phyloP scores from a whole-genome alignment of 140 eudicot species.

The Erigeron philadelphicus region DNA sequence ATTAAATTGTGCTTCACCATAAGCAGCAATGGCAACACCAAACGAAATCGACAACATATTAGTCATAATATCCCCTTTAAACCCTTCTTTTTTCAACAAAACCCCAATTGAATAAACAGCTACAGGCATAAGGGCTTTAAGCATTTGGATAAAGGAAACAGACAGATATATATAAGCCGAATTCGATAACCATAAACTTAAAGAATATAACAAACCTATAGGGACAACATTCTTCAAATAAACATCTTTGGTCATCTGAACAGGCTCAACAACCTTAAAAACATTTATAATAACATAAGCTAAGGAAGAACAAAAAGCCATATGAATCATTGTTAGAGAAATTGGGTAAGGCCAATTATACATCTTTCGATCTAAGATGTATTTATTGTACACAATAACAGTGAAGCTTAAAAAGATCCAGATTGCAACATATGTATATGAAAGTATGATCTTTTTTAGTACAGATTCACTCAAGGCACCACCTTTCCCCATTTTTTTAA shows the following conservation, averaged over 20 bases:
- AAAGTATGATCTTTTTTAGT: conserved; percentile 49
- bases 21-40: conserved; percentile 50
- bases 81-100: conserved; percentile 34
- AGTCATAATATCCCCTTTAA: conserved; percentile 27
- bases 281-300: conserved; percentile 30
- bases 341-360: conserved; percentile 81
- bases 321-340: conserved; percentile 71
- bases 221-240: conserved; percentile 58
- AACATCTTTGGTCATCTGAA: conserved; percentile 30
- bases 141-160: conserved; percentile 51
- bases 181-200: conserved; percentile 43
- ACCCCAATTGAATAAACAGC: conserved; percentile 46
- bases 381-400: conserved; percentile 78
- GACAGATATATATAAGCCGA: conserved; percentile 46
- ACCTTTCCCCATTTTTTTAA: conserved; percentile 29
- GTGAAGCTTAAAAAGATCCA: conserved; percentile 76
- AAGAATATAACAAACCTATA: conserved; percentile 45
- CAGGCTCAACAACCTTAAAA: conserved; percentile 31
- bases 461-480: conserved; percentile 49
- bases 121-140: conserved; percentile 57
- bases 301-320: conserved; percentile 35
- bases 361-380: conserved; percentile 72
- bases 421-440: conserved; percentile 63
- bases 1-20: conserved; percentile 45
- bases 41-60: conserved; percentile 43